These are phyloP conservation scores for Clonostachys solani DNA, from an alignment of 2,329 filamentous ascomycete genomes.

Conservation along the genomic window DNA sequence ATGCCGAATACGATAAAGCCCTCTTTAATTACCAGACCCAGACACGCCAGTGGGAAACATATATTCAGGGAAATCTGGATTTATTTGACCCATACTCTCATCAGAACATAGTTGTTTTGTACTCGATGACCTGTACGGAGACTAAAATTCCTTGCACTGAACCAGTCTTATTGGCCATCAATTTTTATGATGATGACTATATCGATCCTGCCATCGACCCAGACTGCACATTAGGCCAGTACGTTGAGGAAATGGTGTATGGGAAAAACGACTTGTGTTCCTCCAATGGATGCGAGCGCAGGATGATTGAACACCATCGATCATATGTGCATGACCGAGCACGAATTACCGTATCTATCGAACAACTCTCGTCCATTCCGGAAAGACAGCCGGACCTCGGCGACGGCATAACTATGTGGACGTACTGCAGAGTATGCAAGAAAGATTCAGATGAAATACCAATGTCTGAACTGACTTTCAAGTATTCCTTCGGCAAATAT, in stretches of 20 bases:
- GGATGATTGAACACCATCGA: slow-evolving; percentile 88
- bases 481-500: slow-evolving; percentile 98
- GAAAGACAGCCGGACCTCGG: slow-evolving; percentile 34
- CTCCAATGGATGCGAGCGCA: slow-evolving; percentile 79
- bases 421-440: slow-evolving; percentile 86
- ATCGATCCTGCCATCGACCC: slow-evolving; percentile 67
- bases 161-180: slow-evolving; percentile 83
- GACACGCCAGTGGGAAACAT: slow-evolving; percentile 93
- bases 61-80: slow-evolving; percentile 81
- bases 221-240: slow-evolving; percentile 91
- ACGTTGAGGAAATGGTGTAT: slow-evolving; percentile 84
- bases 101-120: slow-evolving; percentile 92
- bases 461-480: slow-evolving; percentile 95
- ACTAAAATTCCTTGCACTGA: slow-evolving; percentile 92
- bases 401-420: slow-evolving; percentile 91
- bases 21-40: slow-evolving; percentile 91
- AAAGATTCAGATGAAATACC: slow-evolving; percentile 84
- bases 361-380: slow-evolving; percentile 44
- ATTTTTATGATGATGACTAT: slow-evolving; percentile 92
- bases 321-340: slow-evolving; percentile 97
- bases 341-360: slow-evolving; percentile 86
- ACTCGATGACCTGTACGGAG: slow-evolving; percentile 88
- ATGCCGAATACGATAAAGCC: slow-evolving; percentile 95
- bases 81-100: slow-evolving; percentile 94
- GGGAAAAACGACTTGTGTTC: slow-evolving; percentile 74